phyloP scores from a whole-genome alignment of 129 eudicot species.

The Artemisia annua region DNA sequence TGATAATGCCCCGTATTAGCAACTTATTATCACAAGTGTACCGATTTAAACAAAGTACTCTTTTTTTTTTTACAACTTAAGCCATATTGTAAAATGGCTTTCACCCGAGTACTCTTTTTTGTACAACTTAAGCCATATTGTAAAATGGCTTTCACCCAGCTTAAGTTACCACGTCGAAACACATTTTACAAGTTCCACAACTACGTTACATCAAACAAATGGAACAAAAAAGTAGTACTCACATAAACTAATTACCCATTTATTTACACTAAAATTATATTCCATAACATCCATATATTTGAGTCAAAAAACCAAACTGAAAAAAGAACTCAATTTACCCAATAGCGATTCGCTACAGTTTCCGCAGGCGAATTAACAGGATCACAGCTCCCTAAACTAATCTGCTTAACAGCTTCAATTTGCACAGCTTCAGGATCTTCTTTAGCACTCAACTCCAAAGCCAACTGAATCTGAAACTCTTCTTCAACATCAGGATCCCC shows the following conservation, averaged over 20 bases:
- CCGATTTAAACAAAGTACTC: too few species aligned
- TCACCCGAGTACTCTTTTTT: too few species aligned
- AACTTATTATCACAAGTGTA: too few species aligned
- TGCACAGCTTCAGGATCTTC: slow-evolving; percentile 99
- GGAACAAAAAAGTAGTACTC: neutral
- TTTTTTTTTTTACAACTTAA: too few species aligned
- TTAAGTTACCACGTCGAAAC: too few species aligned
- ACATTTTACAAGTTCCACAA: too few species aligned
- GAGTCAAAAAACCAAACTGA: neutral
- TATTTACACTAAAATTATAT: neutral
- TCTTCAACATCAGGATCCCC: slow-evolving; percentile 76
- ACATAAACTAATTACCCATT: neutral
- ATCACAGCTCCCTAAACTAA: slow-evolving; percentile 72
- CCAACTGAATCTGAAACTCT: slow-evolving; percentile 89
- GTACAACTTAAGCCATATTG: too few species aligned
- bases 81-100: too few species aligned
- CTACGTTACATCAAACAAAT: too few species aligned
- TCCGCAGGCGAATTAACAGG: slow-evolving; percentile 67
- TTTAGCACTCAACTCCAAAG: slow-evolving; percentile 89
- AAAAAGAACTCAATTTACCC: slow-evolving; percentile 58
- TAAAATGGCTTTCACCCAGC: too few species aligned
- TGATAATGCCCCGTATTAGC: too few species aligned
- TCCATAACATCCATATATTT: neutral
- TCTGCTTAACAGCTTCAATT: slow-evolving; percentile 97
- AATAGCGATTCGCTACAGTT: slow-evolving; percentile 70